Base-by-base conservation (phyloP, 1,284 basidiomycete species). In the Fomitopsis pinicola region DNA sequence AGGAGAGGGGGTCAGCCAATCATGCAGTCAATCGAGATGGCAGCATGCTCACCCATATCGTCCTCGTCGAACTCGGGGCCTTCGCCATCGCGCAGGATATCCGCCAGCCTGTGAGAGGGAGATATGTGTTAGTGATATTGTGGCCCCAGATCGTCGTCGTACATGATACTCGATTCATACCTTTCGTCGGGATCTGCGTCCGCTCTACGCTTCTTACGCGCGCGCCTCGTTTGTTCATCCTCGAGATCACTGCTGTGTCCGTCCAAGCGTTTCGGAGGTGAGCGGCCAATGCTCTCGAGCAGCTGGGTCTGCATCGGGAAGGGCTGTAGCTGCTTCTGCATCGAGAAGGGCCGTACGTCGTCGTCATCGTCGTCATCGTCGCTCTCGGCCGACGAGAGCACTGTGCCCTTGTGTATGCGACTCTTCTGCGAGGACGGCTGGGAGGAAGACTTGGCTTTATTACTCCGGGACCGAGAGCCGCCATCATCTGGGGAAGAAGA, bases 251-350 rank as follows among this genome's bases (percentile, higher is more conserved):
- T 74, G 44, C 66, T 72, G 19, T 77, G 74, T 1, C 36, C 52
- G 0, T 77, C 77, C 0, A 69, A 50, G 38, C 77, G 75, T 66
- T 83, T 83, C 17, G 64, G 67, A 30, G 72, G 64, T 5, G 57
- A 68, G 5, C 59, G 67, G 1, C 68, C 65, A 42, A 79, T 76
- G 46, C 73, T 77, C 9, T 71, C 69, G 4, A 83, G 70, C 44
- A 79, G 60, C 50, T 80, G 77, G 1, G 77, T 76, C 58, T 74
- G 78, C 82, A 86, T 80, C 2, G 84, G 84, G 61, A 86, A 86
- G 0, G 82, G 80, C 59, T 77, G 70, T 2, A 65, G 42, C 19
- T 48, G 38, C 22, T 12, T 33, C 30, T 33, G 30, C 30, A 33
- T 33, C 30, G 8, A 8, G 30, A 33, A 33, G 30, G 4, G 19